Base-by-base conservation (phyloP, 495 filamentous ascomycete genomes). In the Podospora conica region DNA sequence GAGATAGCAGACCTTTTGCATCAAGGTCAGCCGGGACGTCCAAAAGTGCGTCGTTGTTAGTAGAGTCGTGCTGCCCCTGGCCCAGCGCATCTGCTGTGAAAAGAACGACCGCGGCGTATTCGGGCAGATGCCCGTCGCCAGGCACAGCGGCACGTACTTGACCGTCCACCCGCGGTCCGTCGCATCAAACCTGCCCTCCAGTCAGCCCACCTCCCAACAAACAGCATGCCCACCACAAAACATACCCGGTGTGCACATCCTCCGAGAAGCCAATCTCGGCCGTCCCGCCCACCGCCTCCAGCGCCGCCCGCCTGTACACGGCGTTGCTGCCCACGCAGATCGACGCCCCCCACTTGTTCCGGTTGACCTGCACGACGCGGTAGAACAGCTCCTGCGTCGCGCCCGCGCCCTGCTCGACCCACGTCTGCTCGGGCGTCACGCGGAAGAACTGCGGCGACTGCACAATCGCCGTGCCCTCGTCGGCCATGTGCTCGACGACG, bases 41-140 rank as follows among this genome's bases (percentile, higher is more conserved):
- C 73, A 75, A 29, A 74, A 75, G 27, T 70, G 72, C 60, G 70
- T 74, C 20, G 73, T 75, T 0, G 72, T 75, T 1, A 75, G 57
- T 20, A 75, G 69, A 24, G 72, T 75, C 0, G 73, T 75, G 65
- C 68, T 71, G 11, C 73, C 73, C 31, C 73, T 63, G 9, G 73
- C 73, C 73, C 73, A 75, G 33, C 73, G 73, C 73, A 75, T 75
- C 65, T 75, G 73, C 68, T 75, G 73, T 10, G 71, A 74, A 62
- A 75, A 75, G 63, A 75, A 75, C 3, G 73, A 74, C 9, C 73
- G 68, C 3, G 73, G 73, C 4, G 73, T 75, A 64, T 75, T 75
- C 15, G 73, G 73, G 63, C 73, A 75, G 66, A 75, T 75, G 20
- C 73, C 73, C 20, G 73, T 75, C 0, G 73, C 73, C 68, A 75